Evolutionary conservation across 2,329 filamentous ascomycete genomes (phyloP).

Genomic region (Pseudogymnoascus sp.): DNA sequence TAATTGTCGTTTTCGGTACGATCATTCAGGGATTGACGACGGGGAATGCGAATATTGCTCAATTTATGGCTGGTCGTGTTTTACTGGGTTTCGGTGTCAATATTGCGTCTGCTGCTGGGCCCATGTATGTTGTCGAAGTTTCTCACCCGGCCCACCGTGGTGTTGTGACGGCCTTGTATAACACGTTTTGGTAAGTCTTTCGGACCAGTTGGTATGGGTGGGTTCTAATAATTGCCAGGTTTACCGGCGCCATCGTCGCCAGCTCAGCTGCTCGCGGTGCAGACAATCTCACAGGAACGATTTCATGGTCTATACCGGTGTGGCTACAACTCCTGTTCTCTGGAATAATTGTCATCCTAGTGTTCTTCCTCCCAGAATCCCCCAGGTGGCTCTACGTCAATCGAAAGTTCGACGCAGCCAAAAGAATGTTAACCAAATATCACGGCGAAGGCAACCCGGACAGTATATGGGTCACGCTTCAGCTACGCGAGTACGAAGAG

Average conservation of each 20-base stretch:
- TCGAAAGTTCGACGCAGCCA: slow-evolving; percentile 31
- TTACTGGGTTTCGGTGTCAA: slow-evolving; percentile 50
- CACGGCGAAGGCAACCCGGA: slow-evolving; percentile 44
- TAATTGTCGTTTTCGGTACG: slow-evolving; percentile 38
- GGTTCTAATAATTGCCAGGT: slow-evolving; percentile 33
- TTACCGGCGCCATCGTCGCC: slow-evolving; percentile 46
- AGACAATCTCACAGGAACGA: slow-evolving; percentile 31
- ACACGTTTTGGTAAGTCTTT: slow-evolving; percentile 21
- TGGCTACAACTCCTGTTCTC: slow-evolving; percentile 46
- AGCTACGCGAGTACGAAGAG: slow-evolving; percentile 41
- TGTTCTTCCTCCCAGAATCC: slow-evolving; percentile 41
- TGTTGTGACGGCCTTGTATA: slow-evolving; percentile 30
- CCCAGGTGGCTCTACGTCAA: slow-evolving; percentile 37
- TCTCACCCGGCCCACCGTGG: slow-evolving; percentile 40
- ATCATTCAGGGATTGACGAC: slow-evolving; percentile 34
- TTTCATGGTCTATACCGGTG: slow-evolving; percentile 42
- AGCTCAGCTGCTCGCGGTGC: slow-evolving; percentile 46
- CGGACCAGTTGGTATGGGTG: not conserved
- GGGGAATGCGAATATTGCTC: slow-evolving; percentile 28
- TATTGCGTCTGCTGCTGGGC: slow-evolving; percentile 39
- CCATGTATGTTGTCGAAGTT: slow-evolving; percentile 41
- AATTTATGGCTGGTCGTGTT: slow-evolving; percentile 51
- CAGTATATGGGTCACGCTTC: slow-evolving; percentile 43
- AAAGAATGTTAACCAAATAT: slow-evolving; percentile 38
- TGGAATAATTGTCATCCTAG: slow-evolving; percentile 37